Evolutionary conservation across 1,284 basidiomycete species (phyloP).

Genomic region (Fistulina hepatica): DNA sequence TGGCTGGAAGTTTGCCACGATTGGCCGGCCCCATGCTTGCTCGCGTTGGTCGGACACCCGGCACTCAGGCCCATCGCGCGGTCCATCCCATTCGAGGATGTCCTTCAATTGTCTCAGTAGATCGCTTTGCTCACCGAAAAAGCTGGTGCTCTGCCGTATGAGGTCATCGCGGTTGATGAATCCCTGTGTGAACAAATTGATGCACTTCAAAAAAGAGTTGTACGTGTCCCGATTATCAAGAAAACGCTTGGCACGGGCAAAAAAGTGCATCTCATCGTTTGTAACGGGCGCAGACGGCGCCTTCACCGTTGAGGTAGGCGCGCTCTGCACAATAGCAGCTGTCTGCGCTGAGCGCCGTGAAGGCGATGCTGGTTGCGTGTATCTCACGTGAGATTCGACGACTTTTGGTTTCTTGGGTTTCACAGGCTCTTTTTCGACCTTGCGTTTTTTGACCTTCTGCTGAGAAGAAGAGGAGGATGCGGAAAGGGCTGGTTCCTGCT

Average conservation of each 20-base stretch:
- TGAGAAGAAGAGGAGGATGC: too few relatives aligned
- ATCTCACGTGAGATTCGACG: too few relatives aligned
- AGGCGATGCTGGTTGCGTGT: too few relatives aligned
- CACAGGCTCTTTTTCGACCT: not conserved
- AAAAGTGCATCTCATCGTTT: constrained; percentile 80
- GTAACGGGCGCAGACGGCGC: constrained; percentile 15
- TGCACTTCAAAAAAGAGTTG: constrained; percentile 92
- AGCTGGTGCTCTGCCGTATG: constrained; percentile 50
- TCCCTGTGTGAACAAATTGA: constrained; percentile 93
- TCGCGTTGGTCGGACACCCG: constrained; percentile 61
- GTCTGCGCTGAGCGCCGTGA: too few relatives aligned
- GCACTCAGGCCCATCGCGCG: too few relatives aligned
- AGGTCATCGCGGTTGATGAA: constrained; percentile 82
- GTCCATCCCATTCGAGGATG: constrained; percentile 93
- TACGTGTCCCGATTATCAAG: constrained; percentile 86
- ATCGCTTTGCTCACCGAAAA: constrained; percentile 60
- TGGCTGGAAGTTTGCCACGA: constrained; percentile 34
- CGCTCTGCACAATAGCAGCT: not conserved
- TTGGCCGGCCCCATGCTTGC: constrained; percentile 32
- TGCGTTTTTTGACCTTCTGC: too few relatives aligned
- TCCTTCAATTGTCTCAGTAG: constrained; percentile 79
- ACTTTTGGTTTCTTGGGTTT: too few relatives aligned
- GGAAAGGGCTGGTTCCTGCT: too few relatives aligned
- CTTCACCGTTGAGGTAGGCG: not conserved
- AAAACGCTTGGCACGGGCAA: constrained; percentile 84